Percentiles rank a stretch among this genome's conserved stretches.
Conservation (phyloP, 1,284 basidiomycete species). For the Stereum hirsutum region DNA sequence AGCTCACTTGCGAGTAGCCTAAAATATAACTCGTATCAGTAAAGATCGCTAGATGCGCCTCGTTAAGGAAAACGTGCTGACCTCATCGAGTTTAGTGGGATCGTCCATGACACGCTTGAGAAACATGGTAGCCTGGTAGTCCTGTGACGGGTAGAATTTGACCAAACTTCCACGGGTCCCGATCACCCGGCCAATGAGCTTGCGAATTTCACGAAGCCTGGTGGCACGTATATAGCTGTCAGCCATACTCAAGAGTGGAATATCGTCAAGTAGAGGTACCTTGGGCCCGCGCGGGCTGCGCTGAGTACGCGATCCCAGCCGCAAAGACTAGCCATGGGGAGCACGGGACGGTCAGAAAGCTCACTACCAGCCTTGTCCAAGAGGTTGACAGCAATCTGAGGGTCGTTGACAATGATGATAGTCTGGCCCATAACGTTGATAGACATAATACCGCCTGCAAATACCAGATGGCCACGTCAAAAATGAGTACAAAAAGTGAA, state of each 20-base stretch:
- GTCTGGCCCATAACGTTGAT: conserved; percentile 52
- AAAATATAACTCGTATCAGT: too few relatives aligned
- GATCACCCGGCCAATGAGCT: not conserved
- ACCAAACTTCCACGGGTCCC: not conserved
- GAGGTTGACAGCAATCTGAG: conserved; percentile 42
- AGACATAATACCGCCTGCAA: not conserved
- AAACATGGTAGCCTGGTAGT: not conserved
- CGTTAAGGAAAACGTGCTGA: too few relatives aligned
- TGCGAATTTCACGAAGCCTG: not conserved
- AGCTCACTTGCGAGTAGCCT: too few relatives aligned
- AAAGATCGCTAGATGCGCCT: too few relatives aligned
- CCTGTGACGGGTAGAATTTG: conserved; percentile 16
- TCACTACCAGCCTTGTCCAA: conserved; percentile 58
- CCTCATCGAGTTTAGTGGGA: too few relatives aligned
- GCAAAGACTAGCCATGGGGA: conserved; percentile 25
- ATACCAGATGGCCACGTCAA: not conserved
- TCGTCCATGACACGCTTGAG: not conserved
- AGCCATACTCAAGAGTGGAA: too few relatives aligned
- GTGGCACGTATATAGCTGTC: too few relatives aligned
- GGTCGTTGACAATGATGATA: conserved; percentile 49
- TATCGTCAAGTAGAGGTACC: too few relatives aligned
- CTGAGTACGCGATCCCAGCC: conserved; percentile 8
- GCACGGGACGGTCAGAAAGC: conserved; percentile 23
- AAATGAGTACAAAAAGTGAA: not conserved
- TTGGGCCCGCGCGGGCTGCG: too few relatives aligned